Percentiles rank a stretch among this genome's conserved stretches.
Evolutionary conservation across 805 yeast genomes (phyloP).

Genomic region (Candida michaelii): DNA sequence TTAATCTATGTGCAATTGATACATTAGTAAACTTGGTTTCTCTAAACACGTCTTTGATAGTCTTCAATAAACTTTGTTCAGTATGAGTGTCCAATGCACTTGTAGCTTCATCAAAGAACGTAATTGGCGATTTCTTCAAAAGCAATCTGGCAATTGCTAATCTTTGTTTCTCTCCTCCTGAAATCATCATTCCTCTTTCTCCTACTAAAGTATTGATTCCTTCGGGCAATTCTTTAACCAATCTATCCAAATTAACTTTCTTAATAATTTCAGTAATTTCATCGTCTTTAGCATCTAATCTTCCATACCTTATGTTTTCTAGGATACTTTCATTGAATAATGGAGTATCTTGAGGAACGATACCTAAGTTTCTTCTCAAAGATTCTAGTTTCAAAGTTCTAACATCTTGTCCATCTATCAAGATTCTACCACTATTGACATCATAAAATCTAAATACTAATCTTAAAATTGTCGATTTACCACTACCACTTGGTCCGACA

Average conservation of each 20-base stretch:
- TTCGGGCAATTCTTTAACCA: slow-evolving; percentile 73
- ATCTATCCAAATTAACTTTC: slow-evolving; percentile 64
- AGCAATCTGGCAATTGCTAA: slow-evolving; percentile 91
- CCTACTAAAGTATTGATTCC: slow-evolving; percentile 89
- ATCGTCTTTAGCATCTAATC: slow-evolving; percentile 66
- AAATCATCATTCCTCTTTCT: slow-evolving; percentile 97
- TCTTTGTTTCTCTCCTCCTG: slow-evolving; percentile 98
- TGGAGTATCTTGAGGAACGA: slow-evolving; percentile 98
- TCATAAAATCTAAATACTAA: slow-evolving; percentile 90
- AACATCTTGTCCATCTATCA: slow-evolving; percentile 88
- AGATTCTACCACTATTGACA: slow-evolving; percentile 69
- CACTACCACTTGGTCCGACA: slow-evolving; percentile 96
- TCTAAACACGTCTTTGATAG: slow-evolving; percentile 66
- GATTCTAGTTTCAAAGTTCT: slow-evolving; percentile 71
- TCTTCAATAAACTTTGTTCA: slow-evolving; percentile 77
- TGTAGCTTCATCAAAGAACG: slow-evolving; percentile 96
- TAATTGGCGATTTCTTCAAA: slow-evolving; percentile 80
- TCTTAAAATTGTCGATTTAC: slow-evolving; percentile 86
- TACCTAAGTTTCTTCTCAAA: slow-evolving; percentile 74
- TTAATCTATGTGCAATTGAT: slow-evolving; percentile 88
- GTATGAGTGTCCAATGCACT: slow-evolving; percentile 96
- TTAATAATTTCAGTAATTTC: slow-evolving; percentile 65
- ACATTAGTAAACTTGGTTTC: slow-evolving; percentile 68
- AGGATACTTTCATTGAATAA: slow-evolving; percentile 85
- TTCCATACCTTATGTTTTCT: slow-evolving; percentile 87